Conservation (phyloP, 2,329 filamentous ascomycete genomes). For the Arthrobotrys iridis region DNA sequence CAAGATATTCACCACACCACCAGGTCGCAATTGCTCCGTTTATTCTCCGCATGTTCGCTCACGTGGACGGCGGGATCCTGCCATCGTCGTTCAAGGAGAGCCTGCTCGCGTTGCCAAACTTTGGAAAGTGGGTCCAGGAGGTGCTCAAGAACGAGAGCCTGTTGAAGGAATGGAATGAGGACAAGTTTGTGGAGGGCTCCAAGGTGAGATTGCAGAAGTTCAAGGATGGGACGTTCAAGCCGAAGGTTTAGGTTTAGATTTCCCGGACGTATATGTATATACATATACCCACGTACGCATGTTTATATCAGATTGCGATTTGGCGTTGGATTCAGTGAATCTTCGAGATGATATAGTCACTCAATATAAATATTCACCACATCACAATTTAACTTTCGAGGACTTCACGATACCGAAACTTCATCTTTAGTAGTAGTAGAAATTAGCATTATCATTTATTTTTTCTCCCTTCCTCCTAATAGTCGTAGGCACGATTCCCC, state of each 20-base stretch:
- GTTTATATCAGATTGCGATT: too few species aligned
- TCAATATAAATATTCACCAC: too few species aligned
- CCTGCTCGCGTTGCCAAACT: constrained; percentile 69
- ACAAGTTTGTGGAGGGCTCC: constrained; percentile 62
- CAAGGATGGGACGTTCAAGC: constrained; percentile 13
- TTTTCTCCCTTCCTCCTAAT: constrained; percentile 32
- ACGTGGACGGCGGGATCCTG: constrained; percentile 66
- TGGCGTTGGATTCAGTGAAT: too few species aligned
- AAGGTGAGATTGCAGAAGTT: constrained; percentile 62
- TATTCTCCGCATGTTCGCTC: constrained; percentile 68
- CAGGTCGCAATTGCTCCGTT: constrained; percentile 74
- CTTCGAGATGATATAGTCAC: too few species aligned
- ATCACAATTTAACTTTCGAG: too few species aligned
- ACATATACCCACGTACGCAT: too few species aligned
- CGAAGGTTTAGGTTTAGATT: constrained; percentile 10
- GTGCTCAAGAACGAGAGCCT: constrained; percentile 74
- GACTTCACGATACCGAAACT: too few species aligned
- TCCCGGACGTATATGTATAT: not conserved
- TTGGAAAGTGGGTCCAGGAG: constrained; percentile 73
- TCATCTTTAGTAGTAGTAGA: constrained; percentile 19
- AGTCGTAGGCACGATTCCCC: constrained; percentile 34
- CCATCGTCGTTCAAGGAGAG: constrained; percentile 65
- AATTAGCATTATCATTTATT: constrained; percentile 54
- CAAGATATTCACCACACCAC: constrained; percentile 63
- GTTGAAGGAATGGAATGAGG: constrained; percentile 70